Evolutionary conservation across 371 early-diverging fungal genomes (phyloP).

Genomic region (Globomyces sp.): DNA sequence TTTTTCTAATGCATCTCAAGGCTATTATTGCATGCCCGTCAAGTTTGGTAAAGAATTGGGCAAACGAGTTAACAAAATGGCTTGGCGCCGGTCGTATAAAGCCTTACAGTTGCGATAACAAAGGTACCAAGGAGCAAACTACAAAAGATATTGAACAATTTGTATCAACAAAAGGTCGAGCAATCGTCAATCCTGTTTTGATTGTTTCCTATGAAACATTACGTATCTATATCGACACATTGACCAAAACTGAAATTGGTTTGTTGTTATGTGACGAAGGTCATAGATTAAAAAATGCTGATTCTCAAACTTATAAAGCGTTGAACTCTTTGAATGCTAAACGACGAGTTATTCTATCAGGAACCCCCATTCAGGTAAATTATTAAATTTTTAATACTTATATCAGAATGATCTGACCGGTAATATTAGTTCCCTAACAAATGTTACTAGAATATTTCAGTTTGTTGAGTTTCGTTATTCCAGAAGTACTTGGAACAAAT

Average conservation of each 20-base stretch:
- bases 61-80: conserved; percentile 75
- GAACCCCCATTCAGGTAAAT: conserved; percentile 91
- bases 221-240: conserved; percentile 70
- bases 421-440: too few species aligned
- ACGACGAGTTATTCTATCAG: conserved; percentile 90
- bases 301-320: conserved; percentile 82
- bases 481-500: conserved; percentile 91
- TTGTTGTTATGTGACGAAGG: conserved; percentile 97
- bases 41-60: conserved; percentile 56
- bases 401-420: conserved; percentile 77
- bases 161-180: conserved; percentile 77
- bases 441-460: conserved; percentile 77
- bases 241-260: conserved; percentile 82
- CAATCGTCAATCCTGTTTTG: conserved; percentile 77
- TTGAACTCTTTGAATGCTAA: conserved; percentile 80
- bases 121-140: conserved; percentile 84
- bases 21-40: conserved; percentile 57
- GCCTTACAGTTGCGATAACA: conserved; percentile 82
- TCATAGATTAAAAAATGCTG: conserved; percentile 94
- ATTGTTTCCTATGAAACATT: conserved; percentile 96
- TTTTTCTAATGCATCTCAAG: too few species aligned
- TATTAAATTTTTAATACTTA: neutral
- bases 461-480: conserved; percentile 91
- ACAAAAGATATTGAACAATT: conserved; percentile 74
- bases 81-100: conserved; percentile 77